Evolutionary conservation across 2,329 filamentous ascomycete genomes (phyloP).

Genomic region (Ceratocystis cacaofunesta): DNA sequence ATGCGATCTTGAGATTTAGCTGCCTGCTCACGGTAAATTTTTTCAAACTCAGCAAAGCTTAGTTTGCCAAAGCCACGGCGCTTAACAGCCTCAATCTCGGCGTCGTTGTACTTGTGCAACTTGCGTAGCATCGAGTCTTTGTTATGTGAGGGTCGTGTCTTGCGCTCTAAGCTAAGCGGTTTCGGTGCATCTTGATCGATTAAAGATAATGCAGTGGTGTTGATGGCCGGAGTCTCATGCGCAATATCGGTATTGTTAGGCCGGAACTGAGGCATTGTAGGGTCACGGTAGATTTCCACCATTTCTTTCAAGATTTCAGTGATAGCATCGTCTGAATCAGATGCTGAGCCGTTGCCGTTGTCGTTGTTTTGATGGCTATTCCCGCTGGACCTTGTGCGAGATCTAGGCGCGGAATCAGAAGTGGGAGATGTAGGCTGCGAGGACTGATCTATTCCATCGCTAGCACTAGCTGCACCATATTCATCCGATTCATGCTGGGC

Average conservation of each 20-base stretch:
- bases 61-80: constrained; percentile 71
- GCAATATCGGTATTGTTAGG: constrained; percentile 33
- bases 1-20: constrained; percentile 46
- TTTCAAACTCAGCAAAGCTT: constrained; percentile 64
- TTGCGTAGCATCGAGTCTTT: constrained; percentile 26
- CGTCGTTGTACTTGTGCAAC: constrained; percentile 44
- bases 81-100: constrained; percentile 52
- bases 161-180: neutral
- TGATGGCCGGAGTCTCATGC: neutral
- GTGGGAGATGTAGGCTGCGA: neutral
- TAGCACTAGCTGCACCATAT: neutral
- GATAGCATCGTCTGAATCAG: neutral
- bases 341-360: neutral
- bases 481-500: neutral
- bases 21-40: constrained; percentile 53
- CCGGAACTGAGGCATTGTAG: constrained; percentile 53
- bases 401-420: neutral
- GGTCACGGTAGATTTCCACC: constrained; percentile 32
- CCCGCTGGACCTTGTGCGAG: neutral
- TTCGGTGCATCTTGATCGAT: neutral
- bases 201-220: neutral
- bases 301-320: neutral
- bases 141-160: neutral
- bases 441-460: neutral
- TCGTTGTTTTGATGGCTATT: neutral